These are phyloP conservation scores for Coelastrella sp. DNA, from an alignment of 139 green algal genomes.

Conservation along the genomic window DNA sequence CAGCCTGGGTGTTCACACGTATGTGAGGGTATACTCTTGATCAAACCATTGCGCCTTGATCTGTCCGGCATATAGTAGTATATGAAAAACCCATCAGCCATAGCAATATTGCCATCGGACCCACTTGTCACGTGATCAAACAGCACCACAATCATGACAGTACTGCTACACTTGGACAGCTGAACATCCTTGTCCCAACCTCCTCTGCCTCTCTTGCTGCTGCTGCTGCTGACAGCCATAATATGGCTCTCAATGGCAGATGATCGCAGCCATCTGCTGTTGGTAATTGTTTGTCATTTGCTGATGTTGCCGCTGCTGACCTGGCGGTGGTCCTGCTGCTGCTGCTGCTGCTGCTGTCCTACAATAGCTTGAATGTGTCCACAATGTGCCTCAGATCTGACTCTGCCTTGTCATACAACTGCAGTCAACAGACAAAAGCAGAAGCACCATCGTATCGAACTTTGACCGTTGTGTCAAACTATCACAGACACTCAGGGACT, in stretches of 20 bases:
- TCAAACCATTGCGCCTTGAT: too few relatives aligned
- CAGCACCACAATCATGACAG: too few relatives aligned
- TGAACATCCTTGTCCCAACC: too few relatives aligned
- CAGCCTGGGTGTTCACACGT: too few relatives aligned
- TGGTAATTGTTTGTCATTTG: conserved; percentile 7
- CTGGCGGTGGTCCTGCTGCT: not conserved
- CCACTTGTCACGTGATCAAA: too few relatives aligned
- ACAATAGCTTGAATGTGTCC: conserved; percentile 76
- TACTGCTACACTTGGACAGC: too few relatives aligned
- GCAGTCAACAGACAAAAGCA: conserved; percentile 6
- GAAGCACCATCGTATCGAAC: not conserved
- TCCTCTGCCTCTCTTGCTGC: not conserved
- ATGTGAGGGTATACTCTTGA: too few relatives aligned
- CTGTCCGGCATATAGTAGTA: too few relatives aligned
- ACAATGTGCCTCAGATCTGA: conserved; percentile 69
- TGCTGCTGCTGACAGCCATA: conserved; percentile 29
- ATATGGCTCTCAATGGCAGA: too few relatives aligned
- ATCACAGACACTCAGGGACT: not conserved
- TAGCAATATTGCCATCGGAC: not conserved
- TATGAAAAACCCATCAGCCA: too few relatives aligned
- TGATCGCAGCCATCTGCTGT: too few relatives aligned
- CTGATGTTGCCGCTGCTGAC: not conserved
- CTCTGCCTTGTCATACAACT: conserved; percentile 41
- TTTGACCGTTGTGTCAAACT: not conserved
- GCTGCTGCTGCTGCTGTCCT: conserved; percentile 12